Base-by-base conservation (phyloP, 495 filamentous ascomycete species). In the Annulohypoxylon moriforme region DNA sequence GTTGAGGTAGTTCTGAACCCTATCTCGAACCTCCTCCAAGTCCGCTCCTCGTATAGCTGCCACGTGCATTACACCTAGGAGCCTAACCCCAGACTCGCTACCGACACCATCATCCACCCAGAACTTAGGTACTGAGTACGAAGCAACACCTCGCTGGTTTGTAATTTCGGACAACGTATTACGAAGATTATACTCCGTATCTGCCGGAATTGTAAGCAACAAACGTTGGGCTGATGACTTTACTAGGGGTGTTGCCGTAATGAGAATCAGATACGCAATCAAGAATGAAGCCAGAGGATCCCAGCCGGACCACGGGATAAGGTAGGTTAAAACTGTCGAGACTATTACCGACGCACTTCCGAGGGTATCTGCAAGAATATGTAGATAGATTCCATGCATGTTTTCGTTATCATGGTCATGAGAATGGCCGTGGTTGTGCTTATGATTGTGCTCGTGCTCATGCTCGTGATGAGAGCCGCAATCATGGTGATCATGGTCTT, bases 371-470 rank as follows among this genome's bases (percentile, higher is more conserved):
- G 95, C 96, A 3, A 98, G 84, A 60, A 99, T 92, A 74, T 99
- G 96, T 8, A 99, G 83, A 82, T 95, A 99, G 67, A 99, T 98
- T n/a, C 96, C 96, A 67, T 94, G 90, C 96, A 99, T 98, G 75
- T 99, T 99, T 74, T 99, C 96, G 77, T 96, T 97, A 60, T 92
- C 92, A 78, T 96, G 93, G 22, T 84, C 77, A 27, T 71, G 88
- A 22, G 79, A 75, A 52, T 84, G 81, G 22, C 73, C 75, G 62
- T 81, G 81, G 1, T 65, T 68, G 16, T 72, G 69, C 55, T 80
- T 53, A 53, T 84, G 84, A 9, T 62, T 57, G 56, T 77, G 73
- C 72, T 94, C 50, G 14, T 55, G 50, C 50, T 55, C n/a, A 20
- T 29, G 27, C 6, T 29, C 27, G 2, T 29, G 47, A 13, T 55